Evolutionary conservation across 805 yeast species (phyloP).

Genomic region (Lachancea lanzarotensis): DNA sequence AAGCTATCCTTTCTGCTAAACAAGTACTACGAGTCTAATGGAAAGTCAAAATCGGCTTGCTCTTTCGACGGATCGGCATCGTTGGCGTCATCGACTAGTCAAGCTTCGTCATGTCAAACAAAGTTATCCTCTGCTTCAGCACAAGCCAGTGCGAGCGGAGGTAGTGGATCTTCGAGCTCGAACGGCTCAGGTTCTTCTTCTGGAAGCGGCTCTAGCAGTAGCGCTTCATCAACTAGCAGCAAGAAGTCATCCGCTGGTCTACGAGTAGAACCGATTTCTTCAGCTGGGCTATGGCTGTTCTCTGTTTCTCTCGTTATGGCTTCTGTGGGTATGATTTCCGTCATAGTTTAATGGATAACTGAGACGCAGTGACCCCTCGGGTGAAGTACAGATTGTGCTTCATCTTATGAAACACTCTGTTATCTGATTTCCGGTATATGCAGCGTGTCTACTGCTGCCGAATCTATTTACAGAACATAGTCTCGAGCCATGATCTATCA

Average conservation of each 20-base stretch:
- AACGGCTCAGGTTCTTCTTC: conserved; percentile 33
- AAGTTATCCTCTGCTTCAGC: conserved; percentile 53
- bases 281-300: conserved; percentile 36
- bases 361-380: too few relatives aligned
- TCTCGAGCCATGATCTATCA: too few relatives aligned
- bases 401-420: too few relatives aligned
- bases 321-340: conserved; percentile 41
- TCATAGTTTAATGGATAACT: conserved; percentile 19
- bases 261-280: conserved; percentile 26
- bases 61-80: conserved; percentile 58
- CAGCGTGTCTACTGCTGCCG: too few relatives aligned
- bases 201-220: conserved; percentile 32
- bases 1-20: conserved; percentile 54
- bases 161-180: conserved; percentile 42
- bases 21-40: conserved; percentile 44
- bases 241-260: conserved; percentile 30
- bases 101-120: conserved; percentile 44
- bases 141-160: conserved; percentile 38
- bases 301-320: conserved; percentile 26
- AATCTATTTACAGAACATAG: too few relatives aligned
- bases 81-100: conserved; percentile 36
- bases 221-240: conserved; percentile 47
- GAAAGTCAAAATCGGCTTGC: conserved; percentile 43
- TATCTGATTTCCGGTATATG: too few relatives aligned
- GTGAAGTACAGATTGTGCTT: too few relatives aligned